phyloP scores from a whole-genome alignment of 1,284 basidiomycete genomes.

The Austropuccinia psidii region DNA sequence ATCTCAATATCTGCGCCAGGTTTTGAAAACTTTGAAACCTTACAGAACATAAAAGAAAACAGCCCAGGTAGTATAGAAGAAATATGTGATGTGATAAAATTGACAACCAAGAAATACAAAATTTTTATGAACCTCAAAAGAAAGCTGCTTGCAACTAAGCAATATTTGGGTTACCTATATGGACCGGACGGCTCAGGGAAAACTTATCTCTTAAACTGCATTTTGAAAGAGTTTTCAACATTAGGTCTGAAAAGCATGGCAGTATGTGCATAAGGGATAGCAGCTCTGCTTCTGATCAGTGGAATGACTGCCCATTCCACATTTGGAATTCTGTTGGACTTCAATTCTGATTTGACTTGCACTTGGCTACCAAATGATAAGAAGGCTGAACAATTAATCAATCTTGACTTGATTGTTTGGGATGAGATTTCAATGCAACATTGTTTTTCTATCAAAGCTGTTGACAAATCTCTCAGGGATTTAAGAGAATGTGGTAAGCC shows the following conservation, averaged over 20 bases:
- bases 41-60: too few relatives aligned
- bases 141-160: too few relatives aligned
- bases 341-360: neutral
- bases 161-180: constrained; percentile 49
- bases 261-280: neutral
- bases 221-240: neutral
- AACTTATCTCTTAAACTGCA: neutral
- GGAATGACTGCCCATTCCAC: neutral
- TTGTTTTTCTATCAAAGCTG: neutral
- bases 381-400: neutral
- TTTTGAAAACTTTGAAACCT: too few relatives aligned
- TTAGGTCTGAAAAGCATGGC: neutral
- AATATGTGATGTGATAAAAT: too few relatives aligned
- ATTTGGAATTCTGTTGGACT: neutral
- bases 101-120: too few relatives aligned
- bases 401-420: neutral
- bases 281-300: neutral
- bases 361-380: neutral
- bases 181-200: neutral
- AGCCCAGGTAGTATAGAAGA: too few relatives aligned
- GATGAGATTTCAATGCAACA: neutral
- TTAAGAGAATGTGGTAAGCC: neutral
- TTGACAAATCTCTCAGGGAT: neutral
- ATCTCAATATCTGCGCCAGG: too few relatives aligned
- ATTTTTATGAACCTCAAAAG: too few relatives aligned